Conservation (phyloP, 257 asterid species). For the Hygrophila difformis region DNA sequence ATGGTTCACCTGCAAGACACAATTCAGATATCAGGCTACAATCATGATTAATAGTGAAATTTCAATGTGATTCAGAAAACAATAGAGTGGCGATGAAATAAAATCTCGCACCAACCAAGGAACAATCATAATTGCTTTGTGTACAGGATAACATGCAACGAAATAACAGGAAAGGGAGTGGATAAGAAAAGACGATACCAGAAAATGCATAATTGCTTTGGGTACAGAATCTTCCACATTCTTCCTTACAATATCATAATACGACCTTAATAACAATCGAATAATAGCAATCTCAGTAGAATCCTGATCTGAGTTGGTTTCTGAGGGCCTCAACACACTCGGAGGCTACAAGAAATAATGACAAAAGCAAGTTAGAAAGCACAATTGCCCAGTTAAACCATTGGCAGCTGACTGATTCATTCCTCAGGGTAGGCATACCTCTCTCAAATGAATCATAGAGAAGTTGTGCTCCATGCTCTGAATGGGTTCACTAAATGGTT, state of each 20-base stretch:
- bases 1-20: constrained; percentile 66
- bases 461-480: constrained; percentile 48
- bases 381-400: background rate
- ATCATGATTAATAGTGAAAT: background rate
- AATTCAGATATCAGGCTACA: constrained; percentile 1
- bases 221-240: constrained; percentile 60
- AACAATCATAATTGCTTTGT: too few relatives aligned
- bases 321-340: constrained; percentile 41
- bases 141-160: too few relatives aligned
- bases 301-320: constrained; percentile 42
- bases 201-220: constrained; percentile 76
- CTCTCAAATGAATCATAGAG: constrained; percentile 88
- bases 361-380: constrained; percentile 14
- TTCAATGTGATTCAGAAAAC: background rate
- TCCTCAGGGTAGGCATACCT: constrained; percentile 52
- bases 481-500: constrained; percentile 48
- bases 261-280: constrained; percentile 48
- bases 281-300: constrained; percentile 47
- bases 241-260: constrained; percentile 61
- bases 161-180: background rate
- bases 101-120: too few relatives aligned
- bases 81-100: too few relatives aligned
- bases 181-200: constrained; percentile 28
- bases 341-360: constrained; percentile 34
- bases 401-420: constrained; percentile 3